These are phyloP conservation scores for Xanthoparmelia taractica DNA, from an alignment of 495 filamentous ascomycete genomes.

Conservation along the genomic window DNA sequence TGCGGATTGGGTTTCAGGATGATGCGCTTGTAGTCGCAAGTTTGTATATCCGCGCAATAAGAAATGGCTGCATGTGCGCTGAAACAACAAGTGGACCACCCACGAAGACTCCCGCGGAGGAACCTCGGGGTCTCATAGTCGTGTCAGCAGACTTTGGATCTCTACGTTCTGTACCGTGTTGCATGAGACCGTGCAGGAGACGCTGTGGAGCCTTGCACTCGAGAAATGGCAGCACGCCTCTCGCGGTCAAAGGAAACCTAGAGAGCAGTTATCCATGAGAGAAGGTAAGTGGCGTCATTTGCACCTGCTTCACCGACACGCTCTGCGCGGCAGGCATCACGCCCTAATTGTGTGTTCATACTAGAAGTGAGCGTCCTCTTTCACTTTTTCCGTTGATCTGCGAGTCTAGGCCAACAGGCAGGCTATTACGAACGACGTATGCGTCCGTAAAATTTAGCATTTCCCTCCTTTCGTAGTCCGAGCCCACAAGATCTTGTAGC, in stretches of 20 bases:
- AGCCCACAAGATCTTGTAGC: slow-evolving; percentile 18
- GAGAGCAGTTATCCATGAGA: background rate
- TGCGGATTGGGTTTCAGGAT: background rate
- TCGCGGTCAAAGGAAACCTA: background rate
- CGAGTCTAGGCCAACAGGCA: background rate
- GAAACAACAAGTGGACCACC: background rate
- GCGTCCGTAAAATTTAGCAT: background rate
- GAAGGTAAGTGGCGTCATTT: background rate
- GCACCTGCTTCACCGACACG: no score
- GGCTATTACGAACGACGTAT: background rate
- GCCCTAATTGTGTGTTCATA: no score
- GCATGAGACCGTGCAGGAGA: background rate
- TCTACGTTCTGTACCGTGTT: no score
- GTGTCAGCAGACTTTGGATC: background rate
- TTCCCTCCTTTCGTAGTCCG: slow-evolving; percentile 14
- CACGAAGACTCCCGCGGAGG: background rate
- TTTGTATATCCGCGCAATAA: background rate
- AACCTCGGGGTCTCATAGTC: background rate
- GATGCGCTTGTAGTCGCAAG: background rate
- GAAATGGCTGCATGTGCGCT: background rate
- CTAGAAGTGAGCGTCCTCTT: background rate
- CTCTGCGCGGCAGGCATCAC: no score
- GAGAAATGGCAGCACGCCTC: background rate
- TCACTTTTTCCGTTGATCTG: background rate
- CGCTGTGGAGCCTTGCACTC: background rate